These are phyloP conservation scores for Harrya chromipes DNA, from an alignment of 768 basidiomycete species.

Conservation along the genomic window DNA sequence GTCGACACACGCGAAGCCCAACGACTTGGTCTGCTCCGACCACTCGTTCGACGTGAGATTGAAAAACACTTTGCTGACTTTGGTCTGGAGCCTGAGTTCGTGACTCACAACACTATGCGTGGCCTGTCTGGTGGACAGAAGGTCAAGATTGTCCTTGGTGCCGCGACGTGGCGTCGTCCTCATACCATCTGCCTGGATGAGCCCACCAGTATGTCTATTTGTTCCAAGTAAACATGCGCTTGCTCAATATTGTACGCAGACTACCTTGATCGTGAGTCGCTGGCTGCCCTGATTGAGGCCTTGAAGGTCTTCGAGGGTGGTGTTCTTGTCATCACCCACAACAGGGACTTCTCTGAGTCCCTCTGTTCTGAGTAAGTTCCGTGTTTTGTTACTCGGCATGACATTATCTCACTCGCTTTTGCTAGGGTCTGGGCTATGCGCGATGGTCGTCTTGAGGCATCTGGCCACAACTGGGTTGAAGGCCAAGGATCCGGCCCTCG, in stretches of 20 bases:
- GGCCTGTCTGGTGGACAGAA: constrained; percentile 99
- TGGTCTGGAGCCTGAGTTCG: constrained; percentile 98
- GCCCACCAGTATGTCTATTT: constrained; percentile 70
- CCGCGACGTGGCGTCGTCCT: constrained; percentile 98
- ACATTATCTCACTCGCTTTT: neutral
- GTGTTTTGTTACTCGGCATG: neutral
- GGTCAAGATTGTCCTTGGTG: constrained; percentile 98
- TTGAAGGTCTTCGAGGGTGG: constrained; percentile 98
- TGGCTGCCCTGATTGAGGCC: constrained; percentile 97
- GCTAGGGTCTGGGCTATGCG: constrained; percentile 95
- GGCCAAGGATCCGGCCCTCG: constrained; percentile 94
- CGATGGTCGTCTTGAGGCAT: constrained; percentile 93
- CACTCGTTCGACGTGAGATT: constrained; percentile 97
- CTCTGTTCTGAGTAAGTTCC: constrained; percentile 74
- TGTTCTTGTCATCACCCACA: constrained; percentile 97
- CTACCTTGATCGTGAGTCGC: constrained; percentile 99
- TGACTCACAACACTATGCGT: constrained; percentile 98
- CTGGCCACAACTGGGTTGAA: constrained; percentile 99
- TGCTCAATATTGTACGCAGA: constrained; percentile 41
- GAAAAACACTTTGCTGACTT: constrained; percentile 99
- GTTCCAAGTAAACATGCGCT: neutral
- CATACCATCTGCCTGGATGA: constrained; percentile 97
- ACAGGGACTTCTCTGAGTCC: constrained; percentile 98
- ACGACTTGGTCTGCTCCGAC: constrained; percentile 89
- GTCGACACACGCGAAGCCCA: constrained; percentile 97